Percentiles rank a stretch among this genome's conserved stretches.
phyloP scores from a whole-genome alignment of 2,329 filamentous ascomycete genomes.

The Ilyonectria mors-panacis region DNA sequence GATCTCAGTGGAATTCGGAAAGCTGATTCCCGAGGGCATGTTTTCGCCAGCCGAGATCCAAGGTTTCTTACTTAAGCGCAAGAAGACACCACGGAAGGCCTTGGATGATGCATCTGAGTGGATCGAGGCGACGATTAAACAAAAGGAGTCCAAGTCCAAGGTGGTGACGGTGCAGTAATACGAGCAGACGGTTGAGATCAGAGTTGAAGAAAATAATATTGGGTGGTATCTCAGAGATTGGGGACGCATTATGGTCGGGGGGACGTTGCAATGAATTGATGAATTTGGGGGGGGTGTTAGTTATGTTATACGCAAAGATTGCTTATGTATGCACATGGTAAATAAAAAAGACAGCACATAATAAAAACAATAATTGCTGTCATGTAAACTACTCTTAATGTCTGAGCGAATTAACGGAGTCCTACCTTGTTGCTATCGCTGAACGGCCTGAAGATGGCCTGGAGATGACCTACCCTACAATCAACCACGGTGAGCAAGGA shows the following conservation, averaged over 20 bases:
- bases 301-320: not conserved
- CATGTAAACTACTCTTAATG: not conserved
- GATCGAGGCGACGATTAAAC: slow-evolving; percentile 66
- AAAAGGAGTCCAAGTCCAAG: slow-evolving; percentile 66
- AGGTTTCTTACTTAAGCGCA: slow-evolving; percentile 74
- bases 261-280: not conserved
- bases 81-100: slow-evolving; percentile 70
- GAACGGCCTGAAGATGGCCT: too few species aligned
- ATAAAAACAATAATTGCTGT: not conserved
- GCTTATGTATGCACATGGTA: not conserved
- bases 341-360: not conserved
- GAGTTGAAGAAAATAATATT: not conserved
- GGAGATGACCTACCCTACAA: too few species aligned
- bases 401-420: too few species aligned
- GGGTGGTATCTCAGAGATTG: not conserved
- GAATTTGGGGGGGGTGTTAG: not conserved
- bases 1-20: slow-evolving; percentile 66
- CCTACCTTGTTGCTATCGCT: too few species aligned
- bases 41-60: slow-evolving; percentile 76
- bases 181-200: not conserved
- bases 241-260: not conserved
- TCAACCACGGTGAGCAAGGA: slow-evolving; percentile 25
- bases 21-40: slow-evolving; percentile 64
- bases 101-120: slow-evolving; percentile 67
- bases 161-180: slow-evolving; percentile 63